Base-by-base conservation (phyloP, 495 filamentous ascomycete species). In the Xeromyces bisporus region DNA sequence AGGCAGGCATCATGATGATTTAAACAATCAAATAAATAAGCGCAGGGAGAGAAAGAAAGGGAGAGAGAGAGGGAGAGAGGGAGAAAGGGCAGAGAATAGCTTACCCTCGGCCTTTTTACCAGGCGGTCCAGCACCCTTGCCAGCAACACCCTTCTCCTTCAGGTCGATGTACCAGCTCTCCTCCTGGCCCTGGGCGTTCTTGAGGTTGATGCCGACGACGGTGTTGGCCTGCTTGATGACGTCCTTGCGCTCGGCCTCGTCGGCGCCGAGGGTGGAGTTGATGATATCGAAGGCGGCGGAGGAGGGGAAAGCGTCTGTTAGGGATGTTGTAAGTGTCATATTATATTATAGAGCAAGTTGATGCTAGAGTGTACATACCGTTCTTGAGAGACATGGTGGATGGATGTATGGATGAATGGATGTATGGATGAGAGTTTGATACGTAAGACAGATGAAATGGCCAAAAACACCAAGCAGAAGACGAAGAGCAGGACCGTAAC, bases 161-260 rank as follows among this genome's bases (percentile, higher is more conserved):
- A 96, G 68, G 56, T 97, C 89, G 47, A 97, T 85, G 63, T 87
- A 68, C 87, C 87, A 97, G 60, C 70, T 77, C 40, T 77, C 72
- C 37, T 71, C 73, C 56, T 80, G 68, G 35, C 80, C 82, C 13
- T 66, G 65, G 33, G 60, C 55, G 67, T 96, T 94, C 69, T 92
- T 96, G 36, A 97, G 57, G 32, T 69, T 81, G 62, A 97, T 96
- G 20, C 77, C 76, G 49, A 92, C 92, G 50, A 96, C 66, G 29
- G 80, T 83, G 46, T 77, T 79, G 51, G 73, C 84, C 47, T 80
- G 70, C 56, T 86, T 80, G 43, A 96, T 73, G 34, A 85, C 85
- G 33, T 84, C 75, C 60, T 91, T 81, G 44, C 76, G 75, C 57
- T 81, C 80, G 35, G 70, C 71, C 10, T 74, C 70, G 48, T 71